Percentiles rank a stretch among this genome's conserved stretches.
Conservation (phyloP, 306 rosid species). For the Carpinus fangiana region DNA sequence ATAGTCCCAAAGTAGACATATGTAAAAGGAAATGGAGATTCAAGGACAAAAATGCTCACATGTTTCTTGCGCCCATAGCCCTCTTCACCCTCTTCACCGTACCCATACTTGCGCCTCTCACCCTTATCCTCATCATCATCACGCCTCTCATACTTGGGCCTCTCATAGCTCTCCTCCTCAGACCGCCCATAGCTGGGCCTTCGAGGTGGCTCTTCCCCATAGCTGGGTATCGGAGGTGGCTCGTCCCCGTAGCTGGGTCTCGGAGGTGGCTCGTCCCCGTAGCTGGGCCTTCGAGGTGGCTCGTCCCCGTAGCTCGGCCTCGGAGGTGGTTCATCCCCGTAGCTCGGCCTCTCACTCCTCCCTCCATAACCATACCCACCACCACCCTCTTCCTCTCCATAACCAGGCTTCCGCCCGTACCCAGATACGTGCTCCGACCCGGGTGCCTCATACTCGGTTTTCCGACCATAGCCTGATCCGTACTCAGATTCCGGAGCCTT, state of each 20-base stretch:
- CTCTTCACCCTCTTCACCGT: constrained; percentile 58
- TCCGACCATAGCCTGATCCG: constrained; percentile 35
- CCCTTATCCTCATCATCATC: constrained; percentile 39
- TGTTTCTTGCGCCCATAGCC: constrained; percentile 74
- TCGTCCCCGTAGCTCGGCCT: constrained; percentile 24
- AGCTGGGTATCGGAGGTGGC: constrained; percentile 19
- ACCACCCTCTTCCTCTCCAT: constrained; percentile 41
- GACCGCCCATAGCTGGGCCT: constrained; percentile 14
- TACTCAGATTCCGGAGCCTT: constrained; percentile 11
- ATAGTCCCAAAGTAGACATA: neutral
- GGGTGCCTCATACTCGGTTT: constrained; percentile 15
- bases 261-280: neutral
- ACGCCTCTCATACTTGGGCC: constrained; percentile 29
- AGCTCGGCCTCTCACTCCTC: constrained; percentile 28
- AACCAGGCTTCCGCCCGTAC: constrained; percentile 36
- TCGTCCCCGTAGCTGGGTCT: constrained; percentile 25
- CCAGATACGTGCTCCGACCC: constrained; percentile 19
- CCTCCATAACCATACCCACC: constrained; percentile 34
- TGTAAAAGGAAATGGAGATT: neutral
- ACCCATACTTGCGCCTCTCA: constrained; percentile 37
- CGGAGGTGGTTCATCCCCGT: neutral
- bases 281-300: neutral
- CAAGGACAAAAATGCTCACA: constrained; percentile 46
- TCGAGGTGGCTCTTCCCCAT: constrained; percentile 17
- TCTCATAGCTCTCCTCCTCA: constrained; percentile 44